Percentiles rank a stretch among this genome's conserved stretches.
phyloP scores from a whole-genome alignment of 257 asterid genomes.

The Paraleonurus japonicus region DNA sequence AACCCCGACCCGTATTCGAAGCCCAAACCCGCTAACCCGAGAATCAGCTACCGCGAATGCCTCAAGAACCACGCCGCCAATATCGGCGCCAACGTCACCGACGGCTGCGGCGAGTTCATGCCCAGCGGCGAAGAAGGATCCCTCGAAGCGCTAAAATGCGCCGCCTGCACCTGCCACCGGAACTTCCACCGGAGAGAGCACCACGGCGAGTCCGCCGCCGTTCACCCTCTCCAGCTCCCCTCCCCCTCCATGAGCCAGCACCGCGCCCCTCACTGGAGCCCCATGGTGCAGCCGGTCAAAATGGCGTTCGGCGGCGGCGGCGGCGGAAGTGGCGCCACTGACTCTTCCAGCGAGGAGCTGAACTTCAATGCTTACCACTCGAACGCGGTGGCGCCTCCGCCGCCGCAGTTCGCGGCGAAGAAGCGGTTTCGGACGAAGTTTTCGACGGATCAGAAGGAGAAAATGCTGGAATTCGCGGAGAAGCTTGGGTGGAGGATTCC shows the following conservation, averaged over 20 bases:
- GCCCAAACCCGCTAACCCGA: conserved; percentile 30
- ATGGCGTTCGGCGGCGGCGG: conserved; percentile 52
- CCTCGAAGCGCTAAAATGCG: conserved; percentile 81
- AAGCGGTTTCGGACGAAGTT: conserved; percentile 76
- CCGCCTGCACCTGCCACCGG: conserved; percentile 89
- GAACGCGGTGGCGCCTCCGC: conserved; percentile 44
- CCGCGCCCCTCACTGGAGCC: conserved; percentile 24
- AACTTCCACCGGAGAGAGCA: conserved; percentile 77
- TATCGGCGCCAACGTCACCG: conserved; percentile 85
- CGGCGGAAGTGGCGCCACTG: conserved; percentile 55
- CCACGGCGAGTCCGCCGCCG: conserved; percentile 29
- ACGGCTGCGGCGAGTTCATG: conserved; percentile 98
- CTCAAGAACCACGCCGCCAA: conserved; percentile 88
- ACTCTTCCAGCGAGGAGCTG: conserved; percentile 83
- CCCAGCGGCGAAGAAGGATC: conserved; percentile 87
- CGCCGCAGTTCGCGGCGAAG: conserved; percentile 52
- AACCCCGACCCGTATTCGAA: conserved; percentile 39
- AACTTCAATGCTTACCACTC: conserved; percentile 54
- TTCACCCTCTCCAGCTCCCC: conserved; percentile 69
- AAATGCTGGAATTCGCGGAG: conserved; percentile 87
- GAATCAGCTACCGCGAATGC: conserved; percentile 67
- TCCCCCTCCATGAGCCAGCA: conserved; percentile 38
- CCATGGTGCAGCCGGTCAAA: conserved; percentile 61
- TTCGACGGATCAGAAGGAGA: conserved; percentile 81
- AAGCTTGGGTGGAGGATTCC: conserved; percentile 94